Evolutionary conservation across 1,284 basidiomycete genomes (phyloP), one percentile per base, ranked within the genome.

Genomic region (Lignosus rhinocerotis): DNA sequence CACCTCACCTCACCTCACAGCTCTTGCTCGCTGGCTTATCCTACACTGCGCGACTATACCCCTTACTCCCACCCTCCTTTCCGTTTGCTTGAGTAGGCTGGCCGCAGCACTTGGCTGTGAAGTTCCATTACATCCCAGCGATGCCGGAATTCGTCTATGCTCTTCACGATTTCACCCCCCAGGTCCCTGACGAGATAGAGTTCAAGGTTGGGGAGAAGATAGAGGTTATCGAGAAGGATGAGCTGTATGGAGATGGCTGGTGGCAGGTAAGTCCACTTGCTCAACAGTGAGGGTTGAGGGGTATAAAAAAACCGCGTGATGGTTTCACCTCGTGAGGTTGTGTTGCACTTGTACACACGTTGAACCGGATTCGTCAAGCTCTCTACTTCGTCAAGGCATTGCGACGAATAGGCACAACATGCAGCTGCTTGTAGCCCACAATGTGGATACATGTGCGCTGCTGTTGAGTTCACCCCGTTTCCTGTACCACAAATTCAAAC

Each of bases 221-320:
- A 69, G 85, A 92, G 68, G 87, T 99, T 44, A 65, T 98, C 43
- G 96, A 99, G 79, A 92, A 86, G 76, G 96, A 99, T 73, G 96
- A 99, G 64, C 78, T 87, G 58, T 99, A 94, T 72, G 86, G 87
- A 43, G 96, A 99, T 74, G 96, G 96, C n/a, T 99, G 96, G 96
- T 98, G 93, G 94, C 90, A 94, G 85, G 95, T 95, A 69, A 75
- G 91, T 79, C 9, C 21, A 19, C 31, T 32, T 53, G 36, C 36
- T 36, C 11, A 4, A n/a, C 2, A 16, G 21, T 43, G n/a, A 17
- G 39, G 41, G 19, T 43, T 39, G 1, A 12, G 36, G 36, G 5
- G 36, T 1, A 11, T 39, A 1, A 11, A 14, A 39, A 39, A 39
- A 11, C 6, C 11, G 34, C 14, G 34, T 36, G 2, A 39, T 8